phyloP scores from a whole-genome alignment of 2,329 filamentous ascomycete species.

The Diaporthe sp. region DNA sequence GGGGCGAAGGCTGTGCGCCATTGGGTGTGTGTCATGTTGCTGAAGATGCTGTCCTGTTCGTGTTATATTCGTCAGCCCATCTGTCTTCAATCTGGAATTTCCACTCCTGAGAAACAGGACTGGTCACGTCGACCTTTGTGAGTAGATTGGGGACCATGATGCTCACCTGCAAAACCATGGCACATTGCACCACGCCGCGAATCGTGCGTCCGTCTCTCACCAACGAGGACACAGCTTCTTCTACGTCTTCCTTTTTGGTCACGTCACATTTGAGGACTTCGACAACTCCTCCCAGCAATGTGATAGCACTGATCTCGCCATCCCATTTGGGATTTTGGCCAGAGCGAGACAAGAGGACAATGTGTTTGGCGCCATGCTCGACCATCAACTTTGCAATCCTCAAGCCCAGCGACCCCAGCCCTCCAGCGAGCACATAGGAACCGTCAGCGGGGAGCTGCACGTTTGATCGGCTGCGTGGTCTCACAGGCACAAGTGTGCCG shows the following conservation, averaged over 20 bases:
- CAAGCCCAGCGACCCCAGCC: slow-evolving; percentile 16
- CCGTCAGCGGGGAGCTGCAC: slow-evolving; percentile 1
- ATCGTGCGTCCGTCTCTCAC: background rate
- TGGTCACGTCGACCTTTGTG: no score
- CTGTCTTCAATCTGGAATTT: no score
- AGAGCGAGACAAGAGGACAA: slow-evolving; percentile 36
- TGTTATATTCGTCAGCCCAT: no score
- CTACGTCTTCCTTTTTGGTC: background rate
- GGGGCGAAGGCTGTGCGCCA: background rate
- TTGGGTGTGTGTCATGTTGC: slow-evolving; percentile 16
- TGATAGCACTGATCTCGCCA: background rate
- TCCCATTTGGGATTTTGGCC: background rate
- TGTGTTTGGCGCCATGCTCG: slow-evolving; percentile 25
- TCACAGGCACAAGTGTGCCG: background rate
- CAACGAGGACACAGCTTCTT: background rate
- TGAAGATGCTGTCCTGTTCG: slow-evolving; percentile 10
- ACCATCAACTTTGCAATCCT: slow-evolving; percentile 30
- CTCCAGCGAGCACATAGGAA: slow-evolving; percentile 27
- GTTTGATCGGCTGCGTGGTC: no score
- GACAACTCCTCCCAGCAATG: background rate
- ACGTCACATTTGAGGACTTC: slow-evolving; percentile 2
- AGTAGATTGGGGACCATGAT: no score
- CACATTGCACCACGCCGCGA: slow-evolving; percentile 39
- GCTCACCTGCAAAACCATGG: slow-evolving; percentile 7
- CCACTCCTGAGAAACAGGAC: no score